phyloP scores from a whole-genome alignment of 108 stramenopile genomes.

The Fistulifera pelliculosa region DNA sequence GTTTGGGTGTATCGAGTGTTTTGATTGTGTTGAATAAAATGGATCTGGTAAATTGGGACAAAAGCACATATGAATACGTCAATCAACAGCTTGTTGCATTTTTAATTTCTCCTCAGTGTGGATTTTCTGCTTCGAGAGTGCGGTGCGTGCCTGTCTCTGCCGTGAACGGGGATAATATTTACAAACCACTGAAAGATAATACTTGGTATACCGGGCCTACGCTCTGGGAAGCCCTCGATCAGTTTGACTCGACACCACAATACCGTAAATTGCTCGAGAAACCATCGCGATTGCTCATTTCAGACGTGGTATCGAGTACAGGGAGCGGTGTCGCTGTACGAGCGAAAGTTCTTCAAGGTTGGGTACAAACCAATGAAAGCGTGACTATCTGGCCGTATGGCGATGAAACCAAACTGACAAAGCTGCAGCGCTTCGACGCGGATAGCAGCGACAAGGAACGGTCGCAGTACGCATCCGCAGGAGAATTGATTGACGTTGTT shows the following conservation, averaged over 20 bases:
- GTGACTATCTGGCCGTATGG: conserved; percentile 77
- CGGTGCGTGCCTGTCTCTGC: conserved; percentile 92
- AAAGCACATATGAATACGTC: conserved; percentile 85
- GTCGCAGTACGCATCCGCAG: conserved; percentile 53
- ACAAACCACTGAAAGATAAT: conserved; percentile 57
- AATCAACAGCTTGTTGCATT: conserved; percentile 50
- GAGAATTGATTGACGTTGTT: conserved; percentile 77
- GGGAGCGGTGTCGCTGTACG: conserved; percentile 64
- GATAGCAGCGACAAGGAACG: conserved; percentile 18
- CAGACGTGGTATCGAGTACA: conserved; percentile 61
- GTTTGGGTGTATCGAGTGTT: conserved; percentile 94
- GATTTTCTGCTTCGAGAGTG: conserved; percentile 65
- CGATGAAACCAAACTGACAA: conserved; percentile 51
- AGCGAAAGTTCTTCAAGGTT: conserved; percentile 75
- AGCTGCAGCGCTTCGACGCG: conserved; percentile 63
- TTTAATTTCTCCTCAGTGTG: conserved; percentile 46
- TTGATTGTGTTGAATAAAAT: conserved; percentile 97
- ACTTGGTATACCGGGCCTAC: conserved; percentile 92
- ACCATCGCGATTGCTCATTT: conserved; percentile 80
- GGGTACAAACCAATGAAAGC: conserved; percentile 47
- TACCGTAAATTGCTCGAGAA: conserved; percentile 56
- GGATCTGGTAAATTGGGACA: conserved; percentile 85
- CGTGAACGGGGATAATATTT: conserved; percentile 94
- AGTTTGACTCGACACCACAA: conserved; percentile 59
- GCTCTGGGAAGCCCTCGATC: conserved; percentile 91